Evolutionary conservation across 768 basidiomycete species (phyloP).

Genomic region (Phylloporus arenicola): DNA sequence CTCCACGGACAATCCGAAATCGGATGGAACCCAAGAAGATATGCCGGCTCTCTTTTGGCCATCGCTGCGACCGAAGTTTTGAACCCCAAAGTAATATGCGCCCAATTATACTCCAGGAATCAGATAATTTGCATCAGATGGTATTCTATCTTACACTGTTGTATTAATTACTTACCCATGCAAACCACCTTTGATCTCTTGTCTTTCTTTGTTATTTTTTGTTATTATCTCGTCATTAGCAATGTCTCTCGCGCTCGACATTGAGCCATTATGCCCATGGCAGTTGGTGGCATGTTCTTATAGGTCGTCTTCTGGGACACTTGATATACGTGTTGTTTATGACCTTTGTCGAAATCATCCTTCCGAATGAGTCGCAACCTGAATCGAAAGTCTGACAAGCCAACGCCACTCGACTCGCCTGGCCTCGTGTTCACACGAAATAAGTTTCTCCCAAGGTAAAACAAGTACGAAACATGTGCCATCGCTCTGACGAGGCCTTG

Average conservation of each 20-base stretch:
- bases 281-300: background rate
- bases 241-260: no score
- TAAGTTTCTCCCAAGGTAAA: background rate
- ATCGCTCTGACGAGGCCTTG: background rate
- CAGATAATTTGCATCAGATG: constrained; percentile 17
- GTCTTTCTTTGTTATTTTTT: background rate
- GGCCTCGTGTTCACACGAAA: background rate
- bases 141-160: constrained; percentile 23
- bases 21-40: constrained; percentile 2
- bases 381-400: background rate
- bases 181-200: constrained; percentile 7
- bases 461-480: background rate
- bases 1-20: no score
- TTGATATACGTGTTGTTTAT: constrained; percentile 4
- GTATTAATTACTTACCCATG: constrained; percentile 26
- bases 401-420: background rate
- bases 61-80: background rate
- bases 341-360: constrained; percentile 2
- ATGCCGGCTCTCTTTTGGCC: background rate
- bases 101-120: constrained; percentile 5
- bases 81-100: constrained; percentile 1
- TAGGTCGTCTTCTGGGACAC: background rate
- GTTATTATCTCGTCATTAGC: constrained; percentile 3
- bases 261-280: constrained; percentile 4
- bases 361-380: background rate